Conservation (phyloP, 2,329 filamentous ascomycete species). For the Neonectria magnoliae region DNA sequence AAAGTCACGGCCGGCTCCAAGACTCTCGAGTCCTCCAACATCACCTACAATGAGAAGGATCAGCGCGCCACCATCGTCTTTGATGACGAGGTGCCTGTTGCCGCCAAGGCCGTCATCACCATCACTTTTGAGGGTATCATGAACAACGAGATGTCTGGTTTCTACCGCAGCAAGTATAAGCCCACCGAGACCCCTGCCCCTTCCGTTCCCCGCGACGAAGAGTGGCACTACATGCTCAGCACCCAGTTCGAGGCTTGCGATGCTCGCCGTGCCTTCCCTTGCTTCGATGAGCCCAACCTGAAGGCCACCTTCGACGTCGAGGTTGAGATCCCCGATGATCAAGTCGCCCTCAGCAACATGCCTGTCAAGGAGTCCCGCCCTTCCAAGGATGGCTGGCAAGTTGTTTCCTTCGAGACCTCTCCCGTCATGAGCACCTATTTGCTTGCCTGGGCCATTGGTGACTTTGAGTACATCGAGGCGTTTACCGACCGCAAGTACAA, state of each 20-base stretch:
- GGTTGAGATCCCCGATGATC: slow-evolving; percentile 88
- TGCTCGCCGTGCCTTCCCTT: slow-evolving; percentile 93
- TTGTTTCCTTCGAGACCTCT: slow-evolving; percentile 82
- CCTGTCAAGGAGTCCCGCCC: slow-evolving; percentile 77
- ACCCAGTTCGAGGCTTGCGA: slow-evolving; percentile 98
- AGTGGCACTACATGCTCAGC: slow-evolving; percentile 82
- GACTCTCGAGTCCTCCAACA: slow-evolving; percentile 69
- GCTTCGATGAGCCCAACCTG: slow-evolving; percentile 97
- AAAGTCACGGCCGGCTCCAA: slow-evolving; percentile 69
- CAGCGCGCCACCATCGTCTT: slow-evolving; percentile 87
- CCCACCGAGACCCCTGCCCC: slow-evolving; percentile 75
- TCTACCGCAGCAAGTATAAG: slow-evolving; percentile 95
- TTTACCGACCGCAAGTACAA: slow-evolving; percentile 91
- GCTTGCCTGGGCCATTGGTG: slow-evolving; percentile 92
- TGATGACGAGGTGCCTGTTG: slow-evolving; percentile 72
- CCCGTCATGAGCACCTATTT: slow-evolving; percentile 94
- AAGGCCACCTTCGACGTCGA: slow-evolving; percentile 96
- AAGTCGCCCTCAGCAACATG: slow-evolving; percentile 95
- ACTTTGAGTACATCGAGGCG: slow-evolving; percentile 96
- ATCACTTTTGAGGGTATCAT: slow-evolving; percentile 83
- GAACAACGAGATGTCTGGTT: slow-evolving; percentile 92
- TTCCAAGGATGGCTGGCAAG: slow-evolving; percentile 71
- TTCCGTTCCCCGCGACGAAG: slow-evolving; percentile 79
- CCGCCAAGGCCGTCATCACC: slow-evolving; percentile 72
- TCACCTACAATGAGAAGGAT: slow-evolving; percentile 83